Evolutionary conservation across 2,329 filamentous ascomycete species (phyloP), one percentile per base, ranked within the genome.

Genomic region (Pseudogymnoascus destructans): DNA sequence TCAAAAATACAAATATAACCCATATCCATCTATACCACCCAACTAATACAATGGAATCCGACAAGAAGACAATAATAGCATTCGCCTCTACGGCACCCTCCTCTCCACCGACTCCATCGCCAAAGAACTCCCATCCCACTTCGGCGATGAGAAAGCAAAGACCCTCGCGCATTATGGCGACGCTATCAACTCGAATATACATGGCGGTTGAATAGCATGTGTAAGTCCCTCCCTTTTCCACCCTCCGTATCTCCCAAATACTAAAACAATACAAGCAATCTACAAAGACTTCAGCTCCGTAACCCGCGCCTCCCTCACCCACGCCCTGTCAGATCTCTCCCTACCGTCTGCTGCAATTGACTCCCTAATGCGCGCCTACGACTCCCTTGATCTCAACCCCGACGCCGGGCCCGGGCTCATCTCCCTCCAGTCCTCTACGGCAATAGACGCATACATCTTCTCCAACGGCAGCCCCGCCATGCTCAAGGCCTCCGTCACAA

Each of bases 181-280:
- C 77, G 78, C 27, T 85, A 85, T 66, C 86, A 90, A 69, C 73
- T 90, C 7, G 86, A 89, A 70, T 91, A 89, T 65, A 88, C 86
- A 36, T 90, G 84, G 84, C 75, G 86, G 57, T 71, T 85, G 63
- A 89, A 84, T 66, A 84, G 81, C 74, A 90, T 90, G 86, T 77
- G 86, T 86, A 72, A 61, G 73, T 70, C 46, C 54, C 35, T 7
- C 3, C 25, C 30, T 55, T 52, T 23, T 58, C 59, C 57, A 32
- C 58, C 57, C 15, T 56, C 15, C 54, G 17, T 57, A 38, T 56
- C 57, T 38, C 57, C n/a, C 38, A 3, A 25, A 52, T 49, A 59
- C 8, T 58, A 38, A 23, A 57, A 21, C 32, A 30, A 21, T 19
- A 38, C 5, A 64, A 87, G 84, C 77, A 42, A 66, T 74, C 57